These are phyloP conservation scores for Fonsecaea erecta DNA, from an alignment of 2,329 filamentous ascomycete genomes.

Conservation along the genomic window DNA sequence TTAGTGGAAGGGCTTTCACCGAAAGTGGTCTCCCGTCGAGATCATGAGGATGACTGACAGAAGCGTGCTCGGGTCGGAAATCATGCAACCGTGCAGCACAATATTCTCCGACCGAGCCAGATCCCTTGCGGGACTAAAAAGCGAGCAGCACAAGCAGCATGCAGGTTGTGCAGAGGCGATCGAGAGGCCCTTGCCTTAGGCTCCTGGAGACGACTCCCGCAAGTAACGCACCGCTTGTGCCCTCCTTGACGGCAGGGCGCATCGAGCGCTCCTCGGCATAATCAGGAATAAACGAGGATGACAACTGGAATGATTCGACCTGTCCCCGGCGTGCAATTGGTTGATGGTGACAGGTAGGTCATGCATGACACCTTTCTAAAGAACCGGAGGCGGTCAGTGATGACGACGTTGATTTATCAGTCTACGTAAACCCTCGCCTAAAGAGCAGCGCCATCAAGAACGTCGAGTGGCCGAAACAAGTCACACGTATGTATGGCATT, in stretches of 20 bases:
- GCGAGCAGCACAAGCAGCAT: slow-evolving; percentile 11
- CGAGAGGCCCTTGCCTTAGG: slow-evolving; percentile 14
- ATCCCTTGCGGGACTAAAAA: slow-evolving; percentile 11
- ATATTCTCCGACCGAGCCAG: slow-evolving; percentile 32
- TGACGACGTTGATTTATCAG: neutral
- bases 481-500: neutral
- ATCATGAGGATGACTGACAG: neutral
- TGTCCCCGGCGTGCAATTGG: neutral
- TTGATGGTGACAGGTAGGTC: slow-evolving; percentile 1
- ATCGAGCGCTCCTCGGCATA: slow-evolving; percentile 1
- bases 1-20: neutral
- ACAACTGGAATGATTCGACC: neutral
- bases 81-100: slow-evolving; percentile 22
- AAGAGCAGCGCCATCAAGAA: neutral
- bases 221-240: slow-evolving; percentile 12
- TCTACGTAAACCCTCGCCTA: slow-evolving; percentile 5
- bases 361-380: slow-evolving; percentile 6
- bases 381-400: neutral
- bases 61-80: neutral
- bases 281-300: slow-evolving; percentile 14
- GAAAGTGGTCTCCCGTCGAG: neutral
- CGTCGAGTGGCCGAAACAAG: neutral
- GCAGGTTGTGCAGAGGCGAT: slow-evolving; percentile 22
- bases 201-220: neutral
- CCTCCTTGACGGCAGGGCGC: slow-evolving; percentile 13